A percentile compares a stretch with the other conserved stretches of the same genome.
These are phyloP conservation scores for Wolfiporia cocos DNA, from an alignment of 1,284 basidiomycete genomes.

Conservation along the genomic window DNA sequence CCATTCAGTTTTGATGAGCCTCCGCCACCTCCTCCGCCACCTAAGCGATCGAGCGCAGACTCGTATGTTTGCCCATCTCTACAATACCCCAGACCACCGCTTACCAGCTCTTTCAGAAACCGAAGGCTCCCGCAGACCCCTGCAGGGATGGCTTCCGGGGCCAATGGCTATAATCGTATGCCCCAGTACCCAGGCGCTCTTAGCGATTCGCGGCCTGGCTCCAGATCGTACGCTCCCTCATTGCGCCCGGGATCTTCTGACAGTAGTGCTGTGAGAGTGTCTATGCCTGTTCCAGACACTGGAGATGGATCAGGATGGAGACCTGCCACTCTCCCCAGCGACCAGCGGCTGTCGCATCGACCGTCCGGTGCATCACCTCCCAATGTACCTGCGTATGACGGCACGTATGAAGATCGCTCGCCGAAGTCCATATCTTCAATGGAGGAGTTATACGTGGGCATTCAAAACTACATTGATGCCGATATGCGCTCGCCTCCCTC, in stretches of 20 bases:
- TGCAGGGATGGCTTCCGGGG: constrained; percentile 3
- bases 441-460: constrained; percentile 17
- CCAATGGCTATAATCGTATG: constrained; percentile 9
- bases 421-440: constrained; percentile 20
- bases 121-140: constrained; percentile 16
- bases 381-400: constrained; percentile 13
- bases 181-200: constrained; percentile 7
- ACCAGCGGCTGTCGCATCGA: constrained; percentile 11
- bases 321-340: constrained; percentile 8
- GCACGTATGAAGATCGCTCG: constrained; percentile 16
- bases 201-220: constrained; percentile 14
- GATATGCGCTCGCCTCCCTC: too few relatives aligned
- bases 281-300: constrained; percentile 22
- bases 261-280: constrained; percentile 9
- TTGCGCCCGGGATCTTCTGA: constrained; percentile 16
- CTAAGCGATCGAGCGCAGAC: constrained; percentile 19
- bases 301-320: constrained; percentile 15
- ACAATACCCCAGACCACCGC: neutral
- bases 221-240: constrained; percentile 2
- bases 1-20: constrained; percentile 18
- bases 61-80: constrained; percentile 17
- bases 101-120: constrained; percentile 5
- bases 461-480: too few relatives aligned
- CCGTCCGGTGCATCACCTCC: constrained; percentile 15
- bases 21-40: constrained; percentile 8